These are phyloP conservation scores for Populus tremula DNA, from an alignment of 345 rosid species.

Conservation along the genomic window DNA sequence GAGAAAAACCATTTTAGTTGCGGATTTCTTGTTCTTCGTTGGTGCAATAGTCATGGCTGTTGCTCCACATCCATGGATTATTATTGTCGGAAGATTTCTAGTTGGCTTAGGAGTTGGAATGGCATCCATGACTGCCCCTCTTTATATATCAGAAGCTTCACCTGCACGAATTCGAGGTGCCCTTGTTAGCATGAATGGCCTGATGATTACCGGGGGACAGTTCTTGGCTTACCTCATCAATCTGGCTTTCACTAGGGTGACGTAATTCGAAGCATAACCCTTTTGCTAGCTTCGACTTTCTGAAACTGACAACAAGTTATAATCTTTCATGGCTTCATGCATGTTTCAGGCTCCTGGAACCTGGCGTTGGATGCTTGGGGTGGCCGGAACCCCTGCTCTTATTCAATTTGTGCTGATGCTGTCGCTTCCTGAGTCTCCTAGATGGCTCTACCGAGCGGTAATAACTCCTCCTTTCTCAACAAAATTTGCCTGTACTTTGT, in stretches of 20 bases:
- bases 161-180: slow-evolving; percentile 92
- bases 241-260: slow-evolving; percentile 69
- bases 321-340: background rate
- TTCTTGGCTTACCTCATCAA: slow-evolving; percentile 80
- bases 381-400: slow-evolving; percentile 59
- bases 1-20: slow-evolving; percentile 51
- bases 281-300: background rate
- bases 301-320: no score
- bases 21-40: slow-evolving; percentile 60
- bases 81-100: slow-evolving; percentile 65
- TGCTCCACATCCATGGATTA: slow-evolving; percentile 71
- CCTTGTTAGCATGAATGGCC: slow-evolving; percentile 75
- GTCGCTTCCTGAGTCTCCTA: slow-evolving; percentile 79
- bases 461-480: background rate
- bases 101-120: slow-evolving; percentile 92
- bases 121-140: slow-evolving; percentile 96
- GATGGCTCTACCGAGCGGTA: slow-evolving; percentile 73
- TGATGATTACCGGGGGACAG: slow-evolving; percentile 82
- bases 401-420: slow-evolving; percentile 68
- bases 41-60: slow-evolving; percentile 72
- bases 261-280: no score
- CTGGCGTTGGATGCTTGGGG: slow-evolving; percentile 97
- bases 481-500: background rate
- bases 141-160: slow-evolving; percentile 87
- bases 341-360: slow-evolving; percentile 56